Evolutionary conservation across 2,329 filamentous ascomycete species (phyloP), one percentile per base, ranked within the genome.

Genomic region (Cercospora sp.): DNA sequence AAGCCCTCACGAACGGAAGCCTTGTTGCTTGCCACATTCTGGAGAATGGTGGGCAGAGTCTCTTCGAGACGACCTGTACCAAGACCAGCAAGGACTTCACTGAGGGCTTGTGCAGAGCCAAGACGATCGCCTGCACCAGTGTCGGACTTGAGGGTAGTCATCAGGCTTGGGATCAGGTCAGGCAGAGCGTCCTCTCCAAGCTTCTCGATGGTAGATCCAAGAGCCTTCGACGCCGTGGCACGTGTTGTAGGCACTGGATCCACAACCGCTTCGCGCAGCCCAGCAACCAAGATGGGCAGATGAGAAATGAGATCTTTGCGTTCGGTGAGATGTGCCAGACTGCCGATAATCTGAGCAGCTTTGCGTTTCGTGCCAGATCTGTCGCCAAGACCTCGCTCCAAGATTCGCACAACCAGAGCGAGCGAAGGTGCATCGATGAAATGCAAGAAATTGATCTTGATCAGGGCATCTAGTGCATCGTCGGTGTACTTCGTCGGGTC

Each of bases 401-500:
- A 85, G 74, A 99, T 98, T 71, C 95, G 92, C 58, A 95, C 96
- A 71, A 99, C 93, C 63, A 99, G 87, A 21, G 95, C 95, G 74
- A 99, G 85, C 2, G 96, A 99, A 5, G 95, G 95, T 0, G 96
- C 92, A 80, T 99, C 95, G n/a, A 99, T 87, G 77, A 98, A 99
- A 81, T 99, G 95, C 13, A 97, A 90, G 78, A 99, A 99, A 60
- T 93, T 93, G n/a, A 99, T 92, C 82, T 97, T 97, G 83, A 99
- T 97, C 67, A 99, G 87, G 0, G 93, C 86, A 79, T 99, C 94
- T 69, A 99, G 85, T 16, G 95, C 95, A 73, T 96, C 92, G 76
- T 99, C 94, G 0, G 96, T 99, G 81, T 97, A 93, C 78, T 95
- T 98, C 0, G 94, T 99, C 1, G 95, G 94, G 78, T 99, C 95